A percentile compares a stretch with the other conserved stretches of the same genome.
These are phyloP conservation scores for Dicorynia guianensis DNA, from an alignment of 306 rosid species.

Conservation along the genomic window DNA sequence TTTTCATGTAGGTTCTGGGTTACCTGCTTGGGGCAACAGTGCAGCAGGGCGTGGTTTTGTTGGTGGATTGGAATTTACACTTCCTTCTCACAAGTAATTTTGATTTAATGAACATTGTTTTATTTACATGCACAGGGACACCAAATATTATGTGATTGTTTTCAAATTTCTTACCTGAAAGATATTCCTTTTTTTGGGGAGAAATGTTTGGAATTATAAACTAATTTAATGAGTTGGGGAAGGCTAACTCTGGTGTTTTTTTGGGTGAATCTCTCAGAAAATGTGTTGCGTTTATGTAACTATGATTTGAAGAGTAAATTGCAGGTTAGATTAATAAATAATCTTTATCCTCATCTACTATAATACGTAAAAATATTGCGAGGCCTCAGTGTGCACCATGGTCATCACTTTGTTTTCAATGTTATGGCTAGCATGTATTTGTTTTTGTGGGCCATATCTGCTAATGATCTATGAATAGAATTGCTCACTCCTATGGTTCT, in stretches of 20 bases:
- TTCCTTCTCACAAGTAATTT: slow-evolving; percentile 97
- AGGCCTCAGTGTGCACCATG: slow-evolving; percentile 5
- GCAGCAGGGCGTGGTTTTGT: slow-evolving; percentile 87
- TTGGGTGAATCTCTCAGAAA: slow-evolving; percentile 12
- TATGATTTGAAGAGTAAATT: not conserved
- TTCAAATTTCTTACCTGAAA: slow-evolving; percentile 26
- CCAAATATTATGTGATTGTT: slow-evolving; percentile 31
- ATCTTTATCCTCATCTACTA: not conserved
- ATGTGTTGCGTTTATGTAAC: not conserved
- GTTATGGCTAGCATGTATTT: slow-evolving; percentile 5
- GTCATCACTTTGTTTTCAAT: slow-evolving; percentile 25
- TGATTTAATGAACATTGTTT: slow-evolving; percentile 18
- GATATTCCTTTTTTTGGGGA: slow-evolving; percentile 18
- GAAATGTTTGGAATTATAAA: slow-evolving; percentile 6
- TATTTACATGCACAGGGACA: slow-evolving; percentile 7
- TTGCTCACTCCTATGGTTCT: not conserved
- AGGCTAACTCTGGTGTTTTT: slow-evolving; percentile 6
- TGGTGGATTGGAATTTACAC: slow-evolving; percentile 92
- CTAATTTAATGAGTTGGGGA: slow-evolving; percentile 24
- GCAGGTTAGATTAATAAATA: not conserved
- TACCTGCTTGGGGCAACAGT: slow-evolving; percentile 80
- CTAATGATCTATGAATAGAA: slow-evolving; percentile 1
- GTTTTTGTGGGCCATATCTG: not conserved
- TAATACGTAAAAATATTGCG: not conserved
- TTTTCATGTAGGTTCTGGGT: slow-evolving; percentile 81